A percentile compares a stretch with the other conserved stretches of the same genome.
phyloP scores from a whole-genome alignment of 352 stramenopile genomes.

The Globisporangium megalacanthum region DNA sequence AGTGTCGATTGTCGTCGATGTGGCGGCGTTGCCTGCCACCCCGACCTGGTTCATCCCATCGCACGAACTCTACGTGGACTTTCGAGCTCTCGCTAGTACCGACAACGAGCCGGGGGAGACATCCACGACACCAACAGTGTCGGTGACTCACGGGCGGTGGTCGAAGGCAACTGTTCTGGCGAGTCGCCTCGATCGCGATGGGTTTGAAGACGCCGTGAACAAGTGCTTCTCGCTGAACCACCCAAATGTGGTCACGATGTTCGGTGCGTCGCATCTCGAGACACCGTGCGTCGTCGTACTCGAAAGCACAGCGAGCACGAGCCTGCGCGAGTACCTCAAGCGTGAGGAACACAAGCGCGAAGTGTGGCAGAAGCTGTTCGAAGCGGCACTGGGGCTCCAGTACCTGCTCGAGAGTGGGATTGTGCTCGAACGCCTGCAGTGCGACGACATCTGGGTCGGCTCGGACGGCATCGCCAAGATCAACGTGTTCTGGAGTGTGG shows the following conservation, averaged over 20 bases:
- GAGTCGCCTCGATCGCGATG: background rate
- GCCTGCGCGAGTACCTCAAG: constrained; percentile 2
- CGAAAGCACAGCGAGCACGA: background rate
- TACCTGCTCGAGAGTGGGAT: constrained; percentile 16
- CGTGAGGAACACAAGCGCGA: background rate
- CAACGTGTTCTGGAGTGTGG: background rate
- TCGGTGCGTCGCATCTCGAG: constrained; percentile 14
- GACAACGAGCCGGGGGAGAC: too few species aligned
- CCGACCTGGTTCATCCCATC: too few species aligned
- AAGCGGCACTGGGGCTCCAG: constrained; percentile 25
- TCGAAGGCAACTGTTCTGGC: constrained; percentile 16
- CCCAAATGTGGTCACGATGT: constrained; percentile 18
- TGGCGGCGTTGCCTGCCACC: too few species aligned
- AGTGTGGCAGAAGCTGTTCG: constrained; percentile 5
- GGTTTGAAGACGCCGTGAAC: background rate
- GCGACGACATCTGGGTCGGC: constrained; percentile 1
- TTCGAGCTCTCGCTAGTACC: too few species aligned
- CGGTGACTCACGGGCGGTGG: too few species aligned
- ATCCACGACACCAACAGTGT: too few species aligned
- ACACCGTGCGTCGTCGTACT: background rate
- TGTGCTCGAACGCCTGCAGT: background rate
- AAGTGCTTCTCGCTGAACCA: constrained; percentile 26
- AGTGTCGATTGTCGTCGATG: too few species aligned
- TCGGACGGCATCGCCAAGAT: constrained; percentile 4
- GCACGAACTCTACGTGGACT: too few species aligned